Evolutionary conservation across 1,284 basidiomycete genomes (phyloP), one percentile per base, ranked within the genome.

Genomic region (Laetiporus sulphureus): DNA sequence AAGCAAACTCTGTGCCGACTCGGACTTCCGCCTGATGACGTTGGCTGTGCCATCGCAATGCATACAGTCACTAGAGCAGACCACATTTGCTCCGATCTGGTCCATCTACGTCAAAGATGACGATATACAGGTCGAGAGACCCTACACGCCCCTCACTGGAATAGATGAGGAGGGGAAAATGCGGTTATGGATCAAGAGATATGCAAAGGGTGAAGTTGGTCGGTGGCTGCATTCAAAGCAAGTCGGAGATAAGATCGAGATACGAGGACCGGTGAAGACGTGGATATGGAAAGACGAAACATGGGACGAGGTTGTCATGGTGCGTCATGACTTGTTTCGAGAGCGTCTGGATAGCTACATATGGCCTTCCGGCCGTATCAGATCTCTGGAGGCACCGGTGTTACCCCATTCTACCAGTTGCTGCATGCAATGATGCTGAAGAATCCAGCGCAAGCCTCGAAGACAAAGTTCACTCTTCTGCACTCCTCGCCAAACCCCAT

Each of bases 101-200:
- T 83, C 83, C 22, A 63, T 92, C 15, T 91, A 73, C 57, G 70
- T 91, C 57, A 91, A 91, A 53, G 86, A 92, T 55, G 83, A 84
- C 48, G 88, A 89, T 51, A 85, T 92, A 16, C 89, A 91, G 60
- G 85, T 91, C n/a, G 88, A 92, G 56, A 64, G 89, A 38, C 79
- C 87, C 3, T 92, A 90, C 56, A 92, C 90, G 4, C 86, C 88
- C 1, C 61, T 90, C 31, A 70, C 79, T 49, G 81, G 85, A 11
- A 65, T 88, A 18, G 79, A 83, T 42, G 59, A 69, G 45, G 58
- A 78, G 25, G 79, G 84, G 1, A 63, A 67, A 38, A 79, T 88
- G 69, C 63, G 64, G 33, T 73, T 89, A 36, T 90, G 86, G 83
- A 71, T 91, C 25, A 88, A 88, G 63, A 76, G 69, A 48, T 92